These are phyloP conservation scores for Cladobotryum mycophilum DNA, from an alignment of 2,329 filamentous ascomycete species.

Conservation along the genomic window DNA sequence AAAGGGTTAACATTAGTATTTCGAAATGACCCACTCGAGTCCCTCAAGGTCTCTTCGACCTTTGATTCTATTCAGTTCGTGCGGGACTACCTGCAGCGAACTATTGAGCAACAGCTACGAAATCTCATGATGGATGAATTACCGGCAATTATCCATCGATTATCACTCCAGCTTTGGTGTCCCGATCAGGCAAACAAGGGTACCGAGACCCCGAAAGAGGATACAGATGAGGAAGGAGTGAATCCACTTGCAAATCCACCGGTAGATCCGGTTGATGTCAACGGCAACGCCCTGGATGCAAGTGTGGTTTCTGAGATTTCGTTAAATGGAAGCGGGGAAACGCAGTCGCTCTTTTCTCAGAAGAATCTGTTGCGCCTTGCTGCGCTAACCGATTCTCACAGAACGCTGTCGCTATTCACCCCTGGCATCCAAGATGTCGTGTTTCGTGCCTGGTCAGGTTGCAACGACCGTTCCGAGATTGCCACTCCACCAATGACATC, in stretches of 20 bases:
- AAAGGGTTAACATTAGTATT: constrained; percentile 97
- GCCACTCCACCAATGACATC: constrained; percentile 42
- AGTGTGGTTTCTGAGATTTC: constrained; percentile 70
- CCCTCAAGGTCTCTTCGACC: constrained; percentile 95
- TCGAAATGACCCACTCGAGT: constrained; percentile 95
- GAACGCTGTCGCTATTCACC: constrained; percentile 85
- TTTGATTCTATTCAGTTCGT: constrained; percentile 99
- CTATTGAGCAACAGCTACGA: constrained; percentile 87
- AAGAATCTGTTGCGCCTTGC: constrained; percentile 85
- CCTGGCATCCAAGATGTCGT: constrained; percentile 85
- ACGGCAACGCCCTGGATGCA: constrained; percentile 70
- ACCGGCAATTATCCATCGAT: constrained; percentile 88
- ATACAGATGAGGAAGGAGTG: constrained; percentile 54
- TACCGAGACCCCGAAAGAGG: constrained; percentile 41
- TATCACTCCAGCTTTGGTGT: constrained; percentile 84
- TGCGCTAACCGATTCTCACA: constrained; percentile 78
- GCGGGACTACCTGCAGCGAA: constrained; percentile 90
- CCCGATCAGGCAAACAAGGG: constrained; percentile 63
- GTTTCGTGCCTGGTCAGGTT: constrained; percentile 85
- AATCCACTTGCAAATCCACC: constrained; percentile 80
- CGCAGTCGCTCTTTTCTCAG: constrained; percentile 87
- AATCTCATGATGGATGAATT: constrained; percentile 97
- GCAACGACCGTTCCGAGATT: constrained; percentile 62
- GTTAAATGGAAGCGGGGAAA: constrained; percentile 72
- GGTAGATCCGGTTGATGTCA: constrained; percentile 72